Conservation (phyloP, 2,329 filamentous ascomycete species). For the Venturia aucupariae region DNA sequence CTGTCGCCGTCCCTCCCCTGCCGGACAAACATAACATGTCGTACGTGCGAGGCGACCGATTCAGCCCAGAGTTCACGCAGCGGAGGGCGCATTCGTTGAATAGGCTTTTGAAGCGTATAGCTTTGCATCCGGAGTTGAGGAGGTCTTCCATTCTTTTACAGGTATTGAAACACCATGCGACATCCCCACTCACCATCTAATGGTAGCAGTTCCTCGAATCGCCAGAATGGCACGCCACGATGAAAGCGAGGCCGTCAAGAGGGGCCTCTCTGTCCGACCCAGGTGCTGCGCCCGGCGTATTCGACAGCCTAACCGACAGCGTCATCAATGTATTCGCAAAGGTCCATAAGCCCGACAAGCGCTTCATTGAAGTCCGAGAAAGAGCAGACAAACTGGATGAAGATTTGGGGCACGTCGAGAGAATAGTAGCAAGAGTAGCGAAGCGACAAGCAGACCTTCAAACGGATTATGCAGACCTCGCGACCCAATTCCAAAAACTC, state of each 20-base stretch:
- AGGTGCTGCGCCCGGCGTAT: constrained; percentile 57
- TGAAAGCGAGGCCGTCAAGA: constrained; percentile 67
- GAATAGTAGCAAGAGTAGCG: constrained; percentile 85
- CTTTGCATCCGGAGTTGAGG: constrained; percentile 81
- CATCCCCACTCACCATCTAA: background rate
- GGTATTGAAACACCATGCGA: constrained; percentile 2
- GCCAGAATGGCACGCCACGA: constrained; percentile 91
- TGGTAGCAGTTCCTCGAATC: constrained; percentile 70
- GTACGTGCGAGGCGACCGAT: constrained; percentile 92
- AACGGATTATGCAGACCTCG: constrained; percentile 77
- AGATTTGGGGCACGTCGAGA: constrained; percentile 85
- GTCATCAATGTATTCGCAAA: constrained; percentile 98
- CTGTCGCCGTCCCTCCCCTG: constrained; percentile 80
- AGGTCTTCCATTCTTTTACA: constrained; percentile 70
- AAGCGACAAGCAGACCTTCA: constrained; percentile 83
- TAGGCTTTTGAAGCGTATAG: constrained; percentile 78
- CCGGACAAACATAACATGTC: constrained; percentile 99
- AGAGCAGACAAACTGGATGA: constrained; percentile 86
- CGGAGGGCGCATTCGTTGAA: constrained; percentile 83
- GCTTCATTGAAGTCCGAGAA: constrained; percentile 89
- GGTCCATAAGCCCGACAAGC: constrained; percentile 86
- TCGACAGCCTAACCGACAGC: constrained; percentile 91
- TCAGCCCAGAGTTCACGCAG: constrained; percentile 83
- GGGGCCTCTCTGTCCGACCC: constrained; percentile 40
- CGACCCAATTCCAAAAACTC: constrained; percentile 90